phyloP scores from a whole-genome alignment of 1,139 yeast species.

The Lodderomyces margitis region DNA sequence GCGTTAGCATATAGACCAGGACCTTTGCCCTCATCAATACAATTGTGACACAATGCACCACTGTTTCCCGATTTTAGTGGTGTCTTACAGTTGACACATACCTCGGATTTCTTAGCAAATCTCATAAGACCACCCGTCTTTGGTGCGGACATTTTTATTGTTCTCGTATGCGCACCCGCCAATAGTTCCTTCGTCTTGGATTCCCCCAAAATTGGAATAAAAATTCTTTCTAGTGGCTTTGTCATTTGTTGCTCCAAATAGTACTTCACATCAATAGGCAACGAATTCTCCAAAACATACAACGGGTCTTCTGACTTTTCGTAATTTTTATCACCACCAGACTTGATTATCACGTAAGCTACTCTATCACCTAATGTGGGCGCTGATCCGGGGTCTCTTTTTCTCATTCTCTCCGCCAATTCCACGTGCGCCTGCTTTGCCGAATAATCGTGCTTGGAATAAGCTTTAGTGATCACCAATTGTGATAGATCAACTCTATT shows the following conservation, averaged over 20 bases:
- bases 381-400: slow-evolving; percentile 96
- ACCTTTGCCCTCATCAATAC: slow-evolving; percentile 70
- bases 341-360: slow-evolving; percentile 90
- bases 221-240: slow-evolving; percentile 89
- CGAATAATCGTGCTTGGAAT: slow-evolving; percentile 86
- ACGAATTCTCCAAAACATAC: slow-evolving; percentile 83
- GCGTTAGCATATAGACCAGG: slow-evolving; percentile 80
- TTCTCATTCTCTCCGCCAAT: slow-evolving; percentile 91
- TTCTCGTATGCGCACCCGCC: slow-evolving; percentile 80
- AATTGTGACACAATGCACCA: slow-evolving; percentile 81
- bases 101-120: slow-evolving; percentile 85
- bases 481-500: slow-evolving; percentile 92
- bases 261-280: slow-evolving; percentile 93
- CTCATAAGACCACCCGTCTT: slow-evolving; percentile 82
- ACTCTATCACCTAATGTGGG: slow-evolving; percentile 98
- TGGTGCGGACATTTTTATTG: slow-evolving; percentile 65
- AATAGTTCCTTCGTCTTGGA: slow-evolving; percentile 73
- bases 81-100: slow-evolving; percentile 84
- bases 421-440: slow-evolving; percentile 98
- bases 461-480: slow-evolving; percentile 88
- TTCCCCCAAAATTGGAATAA: slow-evolving; percentile 93
- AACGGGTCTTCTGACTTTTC: slow-evolving; percentile 97
- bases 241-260: slow-evolving; percentile 91
- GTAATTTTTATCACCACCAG: slow-evolving; percentile 82
- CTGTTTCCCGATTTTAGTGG: slow-evolving; percentile 66